These are phyloP conservation scores for Tuber microsphaerosporum DNA, from an alignment of 495 filamentous ascomycete genomes.

Conservation along the genomic window DNA sequence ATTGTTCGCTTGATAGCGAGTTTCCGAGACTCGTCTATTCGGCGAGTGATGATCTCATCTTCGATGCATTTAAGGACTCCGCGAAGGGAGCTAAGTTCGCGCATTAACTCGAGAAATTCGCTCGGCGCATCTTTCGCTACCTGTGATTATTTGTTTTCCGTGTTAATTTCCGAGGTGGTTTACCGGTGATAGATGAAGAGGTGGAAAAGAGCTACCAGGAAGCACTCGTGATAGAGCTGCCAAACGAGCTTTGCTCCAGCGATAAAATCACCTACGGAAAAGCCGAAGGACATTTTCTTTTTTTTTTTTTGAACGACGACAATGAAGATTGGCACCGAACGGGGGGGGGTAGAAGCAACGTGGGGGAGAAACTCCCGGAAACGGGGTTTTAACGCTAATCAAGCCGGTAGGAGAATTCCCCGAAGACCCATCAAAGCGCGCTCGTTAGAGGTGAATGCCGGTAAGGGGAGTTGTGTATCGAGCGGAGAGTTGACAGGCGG, in stretches of 20 bases:
- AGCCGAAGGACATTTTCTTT: constrained; percentile 40
- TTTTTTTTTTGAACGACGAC: background rate
- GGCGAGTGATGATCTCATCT: background rate
- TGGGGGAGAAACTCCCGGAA: background rate
- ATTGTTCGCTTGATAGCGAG: background rate
- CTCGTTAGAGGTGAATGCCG: background rate
- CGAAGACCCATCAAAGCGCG: background rate
- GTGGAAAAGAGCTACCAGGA: background rate
- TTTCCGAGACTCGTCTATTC: background rate
- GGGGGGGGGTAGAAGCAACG: background rate
- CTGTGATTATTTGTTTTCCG: background rate
- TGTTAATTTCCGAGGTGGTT: background rate
- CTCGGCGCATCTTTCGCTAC: background rate
- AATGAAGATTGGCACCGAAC: background rate
- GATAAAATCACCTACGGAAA: constrained; percentile 42
- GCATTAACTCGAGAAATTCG: background rate
- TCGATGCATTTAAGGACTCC: background rate
- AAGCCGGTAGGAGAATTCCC: background rate
- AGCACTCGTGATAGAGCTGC: constrained; percentile 35
- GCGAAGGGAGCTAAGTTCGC: background rate
- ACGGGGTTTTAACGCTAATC: background rate
- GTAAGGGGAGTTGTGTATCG: background rate
- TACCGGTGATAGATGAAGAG: background rate
- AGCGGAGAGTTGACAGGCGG: background rate
- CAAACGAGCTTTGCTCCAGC: constrained; percentile 36